Percentiles rank a stretch among this genome's conserved stretches.
Evolutionary conservation across 345 rosid species (phyloP).

Genomic region (Leavenworthia alabamica): DNA sequence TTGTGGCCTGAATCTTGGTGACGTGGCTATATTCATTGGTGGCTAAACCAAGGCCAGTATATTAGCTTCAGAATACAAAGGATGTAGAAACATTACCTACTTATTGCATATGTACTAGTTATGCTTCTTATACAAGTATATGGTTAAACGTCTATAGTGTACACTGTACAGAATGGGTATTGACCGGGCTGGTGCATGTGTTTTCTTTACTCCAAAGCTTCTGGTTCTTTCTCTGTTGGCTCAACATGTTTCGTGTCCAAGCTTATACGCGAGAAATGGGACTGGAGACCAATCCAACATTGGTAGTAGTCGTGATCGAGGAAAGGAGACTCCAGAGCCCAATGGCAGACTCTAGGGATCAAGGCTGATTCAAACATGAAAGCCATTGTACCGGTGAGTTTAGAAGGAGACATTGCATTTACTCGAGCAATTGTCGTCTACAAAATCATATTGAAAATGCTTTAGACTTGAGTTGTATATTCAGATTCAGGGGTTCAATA

Average conservation of each 20-base stretch:
- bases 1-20: constrained; percentile 22
- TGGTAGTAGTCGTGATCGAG: constrained; percentile 73
- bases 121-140: neutral
- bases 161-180: constrained; percentile 20
- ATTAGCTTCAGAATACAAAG: constrained; percentile 13
- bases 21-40: neutral
- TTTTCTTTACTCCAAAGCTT: constrained; percentile 13
- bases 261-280: constrained; percentile 57
- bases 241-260: constrained; percentile 1
- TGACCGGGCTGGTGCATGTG: neutral
- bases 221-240: constrained; percentile 1
- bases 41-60: neutral
- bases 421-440: constrained; percentile 65
- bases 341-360: constrained; percentile 75
- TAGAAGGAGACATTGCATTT: constrained; percentile 56
- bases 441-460: neutral
- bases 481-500: neutral
- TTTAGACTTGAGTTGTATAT: neutral
- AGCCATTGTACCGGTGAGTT: constrained; percentile 74
- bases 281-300: constrained; percentile 89
- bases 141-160: constrained; percentile 13
- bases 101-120: constrained; percentile 18
- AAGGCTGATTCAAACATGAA: constrained; percentile 94
- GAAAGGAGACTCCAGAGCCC: constrained; percentile 76
- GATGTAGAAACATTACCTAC: neutral